Conservation (phyloP, 2,329 filamentous ascomycete species). For the Teratosphaeria viscida region DNA sequence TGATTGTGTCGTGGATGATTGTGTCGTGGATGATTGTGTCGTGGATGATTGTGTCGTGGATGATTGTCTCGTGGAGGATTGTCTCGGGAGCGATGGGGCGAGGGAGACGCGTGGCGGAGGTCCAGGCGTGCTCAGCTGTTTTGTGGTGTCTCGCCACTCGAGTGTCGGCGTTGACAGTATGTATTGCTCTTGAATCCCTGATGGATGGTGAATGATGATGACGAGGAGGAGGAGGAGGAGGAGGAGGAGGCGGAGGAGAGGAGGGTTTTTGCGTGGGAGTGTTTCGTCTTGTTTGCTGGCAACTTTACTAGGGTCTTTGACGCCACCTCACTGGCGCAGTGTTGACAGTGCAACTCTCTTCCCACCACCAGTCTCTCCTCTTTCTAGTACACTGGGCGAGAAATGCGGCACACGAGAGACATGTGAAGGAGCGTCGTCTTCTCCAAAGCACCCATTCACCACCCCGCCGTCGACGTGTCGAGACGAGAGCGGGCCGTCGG, state of each 20-base stretch:
- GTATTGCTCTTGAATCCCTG: neutral
- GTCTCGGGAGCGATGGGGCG: neutral
- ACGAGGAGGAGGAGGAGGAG: too few species aligned
- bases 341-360: neutral
- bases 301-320: neutral
- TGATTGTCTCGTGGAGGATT: neutral
- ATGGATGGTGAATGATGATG: neutral
- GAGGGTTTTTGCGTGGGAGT: neutral
- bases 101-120: neutral
- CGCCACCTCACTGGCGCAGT: neutral
- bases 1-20: neutral
- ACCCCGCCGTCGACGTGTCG: neutral
- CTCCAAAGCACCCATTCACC: neutral
- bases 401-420: neutral
- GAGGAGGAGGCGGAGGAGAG: too few species aligned
- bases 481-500: neutral
- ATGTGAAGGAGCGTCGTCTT: neutral
- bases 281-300: neutral
- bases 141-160: too few species aligned
- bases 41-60: too few species aligned
- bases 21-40: too few species aligned
- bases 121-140: neutral
- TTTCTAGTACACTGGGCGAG: neutral
- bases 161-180: too few species aligned
- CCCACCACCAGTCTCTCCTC: neutral